Base-by-base conservation (phyloP, 305 asterid genomes). In the Fraxinus dipetala region DNA sequence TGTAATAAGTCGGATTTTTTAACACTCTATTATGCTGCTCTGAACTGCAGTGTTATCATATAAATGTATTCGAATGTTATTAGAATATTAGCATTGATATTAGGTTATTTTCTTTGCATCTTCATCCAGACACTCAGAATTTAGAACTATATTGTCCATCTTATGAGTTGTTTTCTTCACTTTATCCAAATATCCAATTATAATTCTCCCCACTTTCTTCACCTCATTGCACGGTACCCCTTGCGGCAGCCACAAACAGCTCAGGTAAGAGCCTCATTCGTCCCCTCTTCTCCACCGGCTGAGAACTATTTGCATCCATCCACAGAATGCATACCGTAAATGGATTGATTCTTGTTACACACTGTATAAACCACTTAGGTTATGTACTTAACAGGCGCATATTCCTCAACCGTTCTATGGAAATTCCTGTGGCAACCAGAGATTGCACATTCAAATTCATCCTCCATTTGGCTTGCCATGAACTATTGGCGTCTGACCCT, bases 321-420 rank as follows among this genome's bases (percentile, higher is more conserved):
- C 54, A 43, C 16, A 0, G 54, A 43, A 43, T 43, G 2, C n/a
- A 3, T 43, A 11, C 5, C 1, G n/a, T 43, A 43, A 43, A 43
- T 24, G 34, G 18, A 45, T 13, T 45, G 56, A 45, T n/a, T 56
- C 73, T 72, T 81, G 73, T 81, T 81, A 61, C 87, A 80, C 18
- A 43, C 65, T 0, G 81, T 84, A 24, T 80, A 80, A 3, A 84
- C 82, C 20, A 43, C 56, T 43, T 76, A 35, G 11, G 31, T 40
- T 48, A 5, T 72, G 51, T 45, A 79, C 18, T 48, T 5, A 6
- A 32, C 28, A 56, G 67, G 67, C 2, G 26, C 28, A 56, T 56
- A 56, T 56, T 45, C 56, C 56, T 45, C 56, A 8, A 75, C 80
- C 51, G 18, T 80, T 30, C 67, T 54, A 32, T 74, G 83, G 45